Conservation (phyloP, 306 rosid species). For the Trifolium repens region DNA sequence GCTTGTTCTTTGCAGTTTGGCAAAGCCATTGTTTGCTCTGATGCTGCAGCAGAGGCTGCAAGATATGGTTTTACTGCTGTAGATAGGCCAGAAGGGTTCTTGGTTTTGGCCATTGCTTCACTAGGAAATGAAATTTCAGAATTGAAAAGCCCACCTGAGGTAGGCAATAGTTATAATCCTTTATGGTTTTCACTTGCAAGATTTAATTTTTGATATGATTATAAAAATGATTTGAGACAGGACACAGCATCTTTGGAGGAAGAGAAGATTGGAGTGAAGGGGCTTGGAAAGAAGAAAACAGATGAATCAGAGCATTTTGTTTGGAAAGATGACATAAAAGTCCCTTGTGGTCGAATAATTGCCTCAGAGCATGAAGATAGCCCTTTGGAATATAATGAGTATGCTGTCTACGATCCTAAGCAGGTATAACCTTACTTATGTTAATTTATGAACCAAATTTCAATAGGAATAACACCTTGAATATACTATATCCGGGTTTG, state of each 20-base stretch:
- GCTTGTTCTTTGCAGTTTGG: conserved; percentile 61
- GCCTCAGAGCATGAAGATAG: conserved; percentile 70
- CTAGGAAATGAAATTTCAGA: conserved; percentile 61
- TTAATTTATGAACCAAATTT: not conserved
- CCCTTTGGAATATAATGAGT: conserved; percentile 74
- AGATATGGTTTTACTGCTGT: conserved; percentile 79
- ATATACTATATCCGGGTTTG: not conserved
- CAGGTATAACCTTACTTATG: conserved; percentile 49
- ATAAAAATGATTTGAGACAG: conserved; percentile 43
- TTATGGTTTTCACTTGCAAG: not conserved
- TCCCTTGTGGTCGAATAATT: conserved; percentile 72
- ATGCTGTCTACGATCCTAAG: conserved; percentile 74
- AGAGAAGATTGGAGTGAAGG: conserved; percentile 70
- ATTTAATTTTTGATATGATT: not conserved
- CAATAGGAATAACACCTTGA: not conserved
- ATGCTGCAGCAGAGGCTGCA: conserved; percentile 87
- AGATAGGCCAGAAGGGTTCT: conserved; percentile 86
- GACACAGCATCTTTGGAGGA: conserved; percentile 66
- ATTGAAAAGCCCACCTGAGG: conserved; percentile 61
- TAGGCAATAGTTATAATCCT: conserved; percentile 1
- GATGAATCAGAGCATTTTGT: conserved; percentile 75
- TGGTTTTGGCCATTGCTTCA: conserved; percentile 85
- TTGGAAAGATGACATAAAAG: conserved; percentile 84
- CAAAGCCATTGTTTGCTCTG: conserved; percentile 71
- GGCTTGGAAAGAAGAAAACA: conserved; percentile 73